phyloP scores from a whole-genome alignment of 108 stramenopile species.

The Cylindrotheca fusiformis region DNA sequence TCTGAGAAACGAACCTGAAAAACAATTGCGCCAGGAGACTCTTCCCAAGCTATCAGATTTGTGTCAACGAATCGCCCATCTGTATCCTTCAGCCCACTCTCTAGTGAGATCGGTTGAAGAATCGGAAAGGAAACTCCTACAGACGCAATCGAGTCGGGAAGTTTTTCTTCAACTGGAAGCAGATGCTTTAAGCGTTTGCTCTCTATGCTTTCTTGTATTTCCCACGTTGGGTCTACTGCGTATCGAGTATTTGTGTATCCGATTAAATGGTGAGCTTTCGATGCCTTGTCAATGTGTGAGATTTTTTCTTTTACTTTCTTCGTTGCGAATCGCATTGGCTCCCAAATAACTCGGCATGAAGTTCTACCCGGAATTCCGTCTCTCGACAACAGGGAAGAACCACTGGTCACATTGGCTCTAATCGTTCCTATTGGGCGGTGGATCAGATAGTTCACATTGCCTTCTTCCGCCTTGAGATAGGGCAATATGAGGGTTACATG shows the following conservation, averaged over 20 bases:
- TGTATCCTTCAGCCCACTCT: conserved; percentile 45
- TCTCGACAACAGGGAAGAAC: conserved; percentile 58
- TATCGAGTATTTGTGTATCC: conserved; percentile 54
- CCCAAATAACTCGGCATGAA: conserved; percentile 55
- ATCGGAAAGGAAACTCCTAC: conserved; percentile 52
- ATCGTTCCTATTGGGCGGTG: conserved; percentile 67
- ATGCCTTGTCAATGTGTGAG: conserved; percentile 44
- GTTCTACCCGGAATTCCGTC: conserved; percentile 78
- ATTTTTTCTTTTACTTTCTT: conserved; percentile 30
- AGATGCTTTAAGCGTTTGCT: conserved; percentile 59
- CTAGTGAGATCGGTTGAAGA: conserved; percentile 66
- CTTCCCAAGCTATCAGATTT: conserved; percentile 47
- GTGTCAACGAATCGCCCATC: conserved; percentile 2
- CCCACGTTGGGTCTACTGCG: conserved; percentile 67
- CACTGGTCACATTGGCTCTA: conserved; percentile 42
- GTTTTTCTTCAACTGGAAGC: conserved; percentile 28
- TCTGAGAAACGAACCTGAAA: conserved; percentile 67
- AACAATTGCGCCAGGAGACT: conserved; percentile 63
- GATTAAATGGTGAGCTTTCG: conserved; percentile 48
- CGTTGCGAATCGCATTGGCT: conserved; percentile 45
- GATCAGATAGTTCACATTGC: conserved; percentile 40
- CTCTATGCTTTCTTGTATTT: conserved; percentile 44
- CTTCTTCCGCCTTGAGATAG: conserved; percentile 27
- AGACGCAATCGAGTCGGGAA: background rate
- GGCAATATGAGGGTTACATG: no score